phyloP scores from a whole-genome alignment of 2,329 filamentous ascomycete genomes.

The Microdochium nivale region DNA sequence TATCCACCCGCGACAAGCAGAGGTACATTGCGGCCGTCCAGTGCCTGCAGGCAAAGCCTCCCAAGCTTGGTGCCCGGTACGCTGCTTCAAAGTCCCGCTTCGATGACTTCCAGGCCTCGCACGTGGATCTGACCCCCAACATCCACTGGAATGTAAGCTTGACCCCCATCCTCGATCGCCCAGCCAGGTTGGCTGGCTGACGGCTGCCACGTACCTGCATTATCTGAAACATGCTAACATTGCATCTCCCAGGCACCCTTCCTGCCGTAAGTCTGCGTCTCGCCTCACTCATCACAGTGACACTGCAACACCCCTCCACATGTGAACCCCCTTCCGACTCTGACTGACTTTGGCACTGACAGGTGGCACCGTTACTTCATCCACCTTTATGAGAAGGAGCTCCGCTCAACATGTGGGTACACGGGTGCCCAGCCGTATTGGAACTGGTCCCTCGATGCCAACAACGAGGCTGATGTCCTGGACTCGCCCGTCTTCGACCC shows the following conservation, averaged over 20 bases:
- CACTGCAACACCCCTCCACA: not conserved
- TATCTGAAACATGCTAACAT: conserved; percentile 6
- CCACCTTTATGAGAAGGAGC: conserved; percentile 11
- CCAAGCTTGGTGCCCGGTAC: conserved; percentile 15
- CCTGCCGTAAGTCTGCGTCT: conserved; percentile 5
- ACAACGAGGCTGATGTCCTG: conserved; percentile 8
- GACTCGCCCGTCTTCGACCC: conserved; percentile 17
- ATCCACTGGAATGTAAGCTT: conserved; percentile 22
- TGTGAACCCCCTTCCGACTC: too few relatives aligned
- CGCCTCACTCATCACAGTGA: too few relatives aligned
- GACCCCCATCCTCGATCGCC: not conserved
- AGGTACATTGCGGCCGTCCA: conserved; percentile 29
- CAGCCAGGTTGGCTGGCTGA: conserved; percentile 10
- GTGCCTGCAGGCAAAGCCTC: conserved; percentile 24
- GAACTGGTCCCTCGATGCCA: conserved; percentile 22
- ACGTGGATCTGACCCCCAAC: conserved; percentile 29
- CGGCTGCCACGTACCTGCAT: conserved; percentile 7
- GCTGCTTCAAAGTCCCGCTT: conserved; percentile 30
- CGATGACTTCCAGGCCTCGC: conserved; percentile 33
- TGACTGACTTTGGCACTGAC: not conserved
- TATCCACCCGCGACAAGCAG: conserved; percentile 12
- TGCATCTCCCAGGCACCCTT: conserved; percentile 5
- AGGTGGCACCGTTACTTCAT: conserved; percentile 14
- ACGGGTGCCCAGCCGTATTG: conserved; percentile 20
- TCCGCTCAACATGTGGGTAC: conserved; percentile 14